These are phyloP conservation scores for Catenaria anguillulae DNA, from an alignment of 371 early-diverging fungal genomes.

Conservation along the genomic window DNA sequence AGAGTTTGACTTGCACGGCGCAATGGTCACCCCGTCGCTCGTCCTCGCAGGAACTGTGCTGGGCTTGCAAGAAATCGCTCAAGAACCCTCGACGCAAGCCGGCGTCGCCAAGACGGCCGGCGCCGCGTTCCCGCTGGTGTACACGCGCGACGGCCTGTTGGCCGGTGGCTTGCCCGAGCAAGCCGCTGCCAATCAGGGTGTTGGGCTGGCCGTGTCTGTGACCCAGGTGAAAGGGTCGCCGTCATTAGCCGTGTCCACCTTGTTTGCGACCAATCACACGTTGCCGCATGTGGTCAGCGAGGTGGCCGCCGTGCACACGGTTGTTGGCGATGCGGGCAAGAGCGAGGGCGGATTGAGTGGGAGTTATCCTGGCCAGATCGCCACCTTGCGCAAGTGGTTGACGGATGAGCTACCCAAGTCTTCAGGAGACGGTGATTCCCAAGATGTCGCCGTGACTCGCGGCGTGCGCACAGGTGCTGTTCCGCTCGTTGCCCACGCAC, in stretches of 20 bases:
- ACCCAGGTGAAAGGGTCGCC: conserved; percentile 21
- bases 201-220: conserved; percentile 34
- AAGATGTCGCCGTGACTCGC: conserved; percentile 18
- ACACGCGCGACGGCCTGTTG: conserved; percentile 40
- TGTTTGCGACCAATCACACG: conserved; percentile 25
- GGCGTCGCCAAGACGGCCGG: conserved; percentile 18
- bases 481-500: conserved; percentile 37
- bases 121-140: conserved; percentile 2
- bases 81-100: conserved; percentile 36
- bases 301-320: conserved; percentile 10
- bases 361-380: conserved; percentile 48
- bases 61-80: conserved; percentile 40
- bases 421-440: neutral
- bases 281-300: neutral
- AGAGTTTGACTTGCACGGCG: conserved; percentile 30
- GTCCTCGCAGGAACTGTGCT: conserved; percentile 34
- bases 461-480: conserved; percentile 40
- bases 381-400: conserved; percentile 36
- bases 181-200: conserved; percentile 46
- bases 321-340: conserved; percentile 12
- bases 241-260: conserved; percentile 22
- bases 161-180: conserved; percentile 39
- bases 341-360: conserved; percentile 19
- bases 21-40: conserved; percentile 30
- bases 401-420: neutral